phyloP scores from a whole-genome alignment of 2,329 filamentous ascomycete species.

The Diaporthe eres region DNA sequence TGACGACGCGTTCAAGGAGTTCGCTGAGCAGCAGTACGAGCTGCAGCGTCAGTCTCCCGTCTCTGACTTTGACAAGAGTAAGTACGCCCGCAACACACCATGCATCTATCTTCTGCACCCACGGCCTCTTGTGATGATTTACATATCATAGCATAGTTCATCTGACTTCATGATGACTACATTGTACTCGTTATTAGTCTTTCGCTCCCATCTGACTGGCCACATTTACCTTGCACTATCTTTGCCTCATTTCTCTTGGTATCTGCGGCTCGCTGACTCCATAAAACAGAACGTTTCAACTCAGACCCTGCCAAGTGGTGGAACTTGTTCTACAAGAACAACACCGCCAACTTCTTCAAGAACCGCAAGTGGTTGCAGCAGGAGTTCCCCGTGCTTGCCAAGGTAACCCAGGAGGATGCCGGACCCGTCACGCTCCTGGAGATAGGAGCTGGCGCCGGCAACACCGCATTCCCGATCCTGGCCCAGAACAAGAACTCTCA shows the following conservation, averaged over 20 bases:
- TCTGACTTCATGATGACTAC: conserved; percentile 77
- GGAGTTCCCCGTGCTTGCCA: conserved; percentile 90
- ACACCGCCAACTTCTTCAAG: conserved; percentile 98
- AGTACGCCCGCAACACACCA: conserved; percentile 50
- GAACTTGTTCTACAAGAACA: conserved; percentile 99
- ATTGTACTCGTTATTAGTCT: conserved; percentile 70
- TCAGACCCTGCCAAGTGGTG: conserved; percentile 94
- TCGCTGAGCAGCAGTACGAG: conserved; percentile 85
- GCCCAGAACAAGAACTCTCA: conserved; percentile 85
- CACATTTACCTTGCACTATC: conserved; percentile 41
- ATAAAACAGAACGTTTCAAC: conserved; percentile 81
- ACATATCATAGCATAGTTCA: conserved; percentile 80
- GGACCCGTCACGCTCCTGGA: conserved; percentile 83
- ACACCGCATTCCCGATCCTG: conserved; percentile 94
- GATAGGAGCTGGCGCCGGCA: conserved; percentile 94
- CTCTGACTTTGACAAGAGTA: conserved; percentile 91
- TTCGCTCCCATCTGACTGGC: conserved; percentile 81
- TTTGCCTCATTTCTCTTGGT: conserved; percentile 35
- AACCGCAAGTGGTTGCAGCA: conserved; percentile 97
- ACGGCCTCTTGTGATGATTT: conserved; percentile 57
- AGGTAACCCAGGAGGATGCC: conserved; percentile 79
- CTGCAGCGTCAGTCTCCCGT: conserved; percentile 90
- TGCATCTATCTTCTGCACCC: not conserved
- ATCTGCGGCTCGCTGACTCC: conserved; percentile 55
- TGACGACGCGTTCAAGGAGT: conserved; percentile 88